Percentiles rank a stretch among this genome's conserved stretches.
phyloP scores from a whole-genome alignment of 495 filamentous ascomycete species.

The Talaromyces thailandensis region DNA sequence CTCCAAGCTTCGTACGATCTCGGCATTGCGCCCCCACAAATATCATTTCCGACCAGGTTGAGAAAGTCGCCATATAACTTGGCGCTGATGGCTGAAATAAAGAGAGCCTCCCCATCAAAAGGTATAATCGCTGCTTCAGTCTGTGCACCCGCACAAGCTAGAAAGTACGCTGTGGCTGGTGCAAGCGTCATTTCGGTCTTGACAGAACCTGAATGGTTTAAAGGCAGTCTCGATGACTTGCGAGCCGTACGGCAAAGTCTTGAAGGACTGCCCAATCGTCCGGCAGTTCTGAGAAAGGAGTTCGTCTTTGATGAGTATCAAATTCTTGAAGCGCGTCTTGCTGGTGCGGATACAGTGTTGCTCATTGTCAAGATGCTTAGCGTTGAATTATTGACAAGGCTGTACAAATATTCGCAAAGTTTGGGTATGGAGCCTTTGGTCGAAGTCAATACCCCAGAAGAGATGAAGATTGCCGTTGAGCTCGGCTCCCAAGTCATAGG shows the following conservation, averaged over 20 bases:
- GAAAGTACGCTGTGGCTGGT: slow-evolving; percentile 85
- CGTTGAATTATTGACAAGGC: slow-evolving; percentile 56
- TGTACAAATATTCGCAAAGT: slow-evolving; percentile 81
- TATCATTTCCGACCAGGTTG: slow-evolving; percentile 72
- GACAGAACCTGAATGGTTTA: slow-evolving; percentile 98
- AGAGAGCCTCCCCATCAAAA: slow-evolving; percentile 93
- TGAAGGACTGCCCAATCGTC: slow-evolving; percentile 81
- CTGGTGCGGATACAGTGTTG: slow-evolving; percentile 90
- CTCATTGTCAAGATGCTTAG: slow-evolving; percentile 98
- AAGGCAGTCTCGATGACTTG: slow-evolving; percentile 91
- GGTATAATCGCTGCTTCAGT: slow-evolving; percentile 82
- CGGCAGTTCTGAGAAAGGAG: slow-evolving; percentile 88
- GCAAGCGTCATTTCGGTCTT: slow-evolving; percentile 96
- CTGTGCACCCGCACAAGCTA: slow-evolving; percentile 82
- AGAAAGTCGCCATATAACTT: slow-evolving; percentile 72
- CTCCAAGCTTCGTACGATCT: slow-evolving; percentile 82
- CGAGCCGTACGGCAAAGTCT: slow-evolving; percentile 80
- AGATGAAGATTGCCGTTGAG: slow-evolving; percentile 81
- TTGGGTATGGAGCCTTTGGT: slow-evolving; percentile 97
- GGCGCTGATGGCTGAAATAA: slow-evolving; percentile 93
- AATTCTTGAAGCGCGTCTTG: slow-evolving; percentile 87
- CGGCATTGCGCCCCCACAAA: slow-evolving; percentile 74
- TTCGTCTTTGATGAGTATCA: slow-evolving; percentile 99
- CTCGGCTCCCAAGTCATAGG: slow-evolving; percentile 92
- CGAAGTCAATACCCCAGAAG: slow-evolving; percentile 88